These are phyloP conservation scores for Durio zibethinus DNA, from an alignment of 345 rosid genomes.

Conservation along the genomic window DNA sequence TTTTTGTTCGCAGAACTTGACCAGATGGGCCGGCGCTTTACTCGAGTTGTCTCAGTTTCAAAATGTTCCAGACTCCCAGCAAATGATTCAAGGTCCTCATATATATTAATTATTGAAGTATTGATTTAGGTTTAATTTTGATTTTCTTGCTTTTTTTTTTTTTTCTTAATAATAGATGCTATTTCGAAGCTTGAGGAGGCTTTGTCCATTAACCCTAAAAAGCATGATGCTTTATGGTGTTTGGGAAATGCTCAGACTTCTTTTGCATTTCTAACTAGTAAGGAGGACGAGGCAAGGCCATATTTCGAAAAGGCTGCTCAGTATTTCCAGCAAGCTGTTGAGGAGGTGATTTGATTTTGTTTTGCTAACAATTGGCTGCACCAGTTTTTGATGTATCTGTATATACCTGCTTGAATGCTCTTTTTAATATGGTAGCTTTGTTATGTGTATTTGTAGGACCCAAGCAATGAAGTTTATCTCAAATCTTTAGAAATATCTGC, in stretches of 20 bases:
- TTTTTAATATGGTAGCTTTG: slow-evolving; percentile 1
- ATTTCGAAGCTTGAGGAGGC: slow-evolving; percentile 89
- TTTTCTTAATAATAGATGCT: slow-evolving; percentile 54
- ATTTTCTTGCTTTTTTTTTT: too few species aligned
- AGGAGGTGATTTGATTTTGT: slow-evolving; percentile 42
- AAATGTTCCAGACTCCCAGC: slow-evolving; percentile 53
- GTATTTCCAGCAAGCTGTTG: slow-evolving; percentile 70
- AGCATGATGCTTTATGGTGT: slow-evolving; percentile 79
- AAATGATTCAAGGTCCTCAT: slow-evolving; percentile 61
- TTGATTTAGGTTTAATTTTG: background rate
- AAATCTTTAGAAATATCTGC: slow-evolving; percentile 69
- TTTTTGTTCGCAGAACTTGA: slow-evolving; percentile 52
- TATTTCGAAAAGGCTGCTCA: slow-evolving; percentile 61
- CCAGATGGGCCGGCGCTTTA: slow-evolving; percentile 83
- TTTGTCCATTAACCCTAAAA: slow-evolving; percentile 51
- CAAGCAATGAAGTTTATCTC: slow-evolving; percentile 58
- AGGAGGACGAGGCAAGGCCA: slow-evolving; percentile 55
- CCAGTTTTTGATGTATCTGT: background rate
- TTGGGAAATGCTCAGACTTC: slow-evolving; percentile 85
- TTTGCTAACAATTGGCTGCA: background rate
- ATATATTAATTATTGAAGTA: background rate
- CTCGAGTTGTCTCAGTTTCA: slow-evolving; percentile 91
- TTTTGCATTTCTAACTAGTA: slow-evolving; percentile 64
- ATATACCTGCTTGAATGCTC: background rate
- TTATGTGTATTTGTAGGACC: slow-evolving; percentile 52